Evolutionary conservation across 306 rosid genomes (phyloP).

Genomic region (Acacia confusa): DNA sequence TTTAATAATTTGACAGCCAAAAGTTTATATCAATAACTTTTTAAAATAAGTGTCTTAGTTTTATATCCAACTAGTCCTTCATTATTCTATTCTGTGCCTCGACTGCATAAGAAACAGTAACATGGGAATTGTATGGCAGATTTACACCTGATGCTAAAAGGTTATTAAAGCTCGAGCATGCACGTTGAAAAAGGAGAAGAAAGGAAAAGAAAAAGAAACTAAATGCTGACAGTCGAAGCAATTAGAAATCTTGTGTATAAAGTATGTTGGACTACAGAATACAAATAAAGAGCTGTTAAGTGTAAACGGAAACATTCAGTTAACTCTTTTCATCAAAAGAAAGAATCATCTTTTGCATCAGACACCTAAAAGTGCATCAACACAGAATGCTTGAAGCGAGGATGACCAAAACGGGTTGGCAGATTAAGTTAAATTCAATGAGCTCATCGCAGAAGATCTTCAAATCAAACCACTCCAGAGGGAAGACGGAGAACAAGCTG

Average conservation of each 20-base stretch:
- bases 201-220: neutral
- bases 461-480: conserved; percentile 82
- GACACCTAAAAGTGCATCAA: conserved; percentile 29
- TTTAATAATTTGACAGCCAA: neutral
- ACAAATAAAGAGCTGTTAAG: conserved; percentile 13
- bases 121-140: neutral
- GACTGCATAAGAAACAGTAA: neutral
- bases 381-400: conserved; percentile 34
- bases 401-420: conserved; percentile 36
- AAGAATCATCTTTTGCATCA: conserved; percentile 39
- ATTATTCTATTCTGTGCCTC: neutral
- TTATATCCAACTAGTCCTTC: neutral
- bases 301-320: conserved; percentile 40
- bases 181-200: neutral
- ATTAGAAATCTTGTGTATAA: conserved; percentile 4
- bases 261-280: conserved; percentile 24
- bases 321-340: conserved; percentile 41
- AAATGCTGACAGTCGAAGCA: conserved; percentile 5
- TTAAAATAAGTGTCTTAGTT: neutral
- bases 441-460: conserved; percentile 30
- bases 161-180: neutral
- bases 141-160: neutral
- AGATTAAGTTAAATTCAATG: conserved; percentile 31
- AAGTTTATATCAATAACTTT: neutral
- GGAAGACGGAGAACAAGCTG: conserved; percentile 94